These are phyloP conservation scores for Fusarium mangiferae DNA, from an alignment of 2,329 filamentous ascomycete species.

Conservation along the genomic window DNA sequence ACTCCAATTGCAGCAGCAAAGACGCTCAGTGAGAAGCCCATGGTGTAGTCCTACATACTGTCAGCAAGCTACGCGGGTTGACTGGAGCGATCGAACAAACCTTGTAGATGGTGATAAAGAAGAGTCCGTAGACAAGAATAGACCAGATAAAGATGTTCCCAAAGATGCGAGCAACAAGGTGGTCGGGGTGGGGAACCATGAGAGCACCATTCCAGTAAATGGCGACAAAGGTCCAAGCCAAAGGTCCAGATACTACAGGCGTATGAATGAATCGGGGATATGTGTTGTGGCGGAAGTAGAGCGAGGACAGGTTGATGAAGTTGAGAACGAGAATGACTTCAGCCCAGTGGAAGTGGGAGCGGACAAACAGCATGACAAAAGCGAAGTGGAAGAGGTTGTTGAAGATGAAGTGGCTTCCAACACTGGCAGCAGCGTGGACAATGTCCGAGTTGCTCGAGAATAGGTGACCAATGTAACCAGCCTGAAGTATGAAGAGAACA, in stretches of 20 bases:
- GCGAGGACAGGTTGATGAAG: constrained; percentile 79
- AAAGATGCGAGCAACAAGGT: constrained; percentile 77
- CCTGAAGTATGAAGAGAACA: constrained; percentile 78
- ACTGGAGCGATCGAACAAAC: constrained; percentile 52
- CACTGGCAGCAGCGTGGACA: constrained; percentile 76
- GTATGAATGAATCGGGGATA: constrained; percentile 81
- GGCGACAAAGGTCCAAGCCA: constrained; percentile 86
- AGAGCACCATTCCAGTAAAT: constrained; percentile 92
- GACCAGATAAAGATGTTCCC: constrained; percentile 92
- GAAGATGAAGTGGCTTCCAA: constrained; percentile 85
- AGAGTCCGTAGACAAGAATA: constrained; percentile 78
- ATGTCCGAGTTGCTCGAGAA: constrained; percentile 73
- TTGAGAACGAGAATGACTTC: constrained; percentile 82
- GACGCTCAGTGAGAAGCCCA: constrained; percentile 82
- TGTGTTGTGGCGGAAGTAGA: constrained; percentile 83
- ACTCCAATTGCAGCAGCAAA: constrained; percentile 80
- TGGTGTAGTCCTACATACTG: constrained; percentile 68
- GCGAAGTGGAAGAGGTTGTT: constrained; percentile 86
- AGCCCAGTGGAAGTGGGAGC: constrained; percentile 77
- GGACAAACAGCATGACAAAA: constrained; percentile 86
- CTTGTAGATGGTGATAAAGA: constrained; percentile 80
- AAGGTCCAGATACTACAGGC: constrained; percentile 78
- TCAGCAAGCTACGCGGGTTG: constrained; percentile 16
- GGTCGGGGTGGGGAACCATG: constrained; percentile 75
- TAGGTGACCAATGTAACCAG: constrained; percentile 79